Percentiles rank a stretch among this genome's conserved stretches.
phyloP scores from a whole-genome alignment of 768 basidiomycete species.

The Leccinum arenicola region DNA sequence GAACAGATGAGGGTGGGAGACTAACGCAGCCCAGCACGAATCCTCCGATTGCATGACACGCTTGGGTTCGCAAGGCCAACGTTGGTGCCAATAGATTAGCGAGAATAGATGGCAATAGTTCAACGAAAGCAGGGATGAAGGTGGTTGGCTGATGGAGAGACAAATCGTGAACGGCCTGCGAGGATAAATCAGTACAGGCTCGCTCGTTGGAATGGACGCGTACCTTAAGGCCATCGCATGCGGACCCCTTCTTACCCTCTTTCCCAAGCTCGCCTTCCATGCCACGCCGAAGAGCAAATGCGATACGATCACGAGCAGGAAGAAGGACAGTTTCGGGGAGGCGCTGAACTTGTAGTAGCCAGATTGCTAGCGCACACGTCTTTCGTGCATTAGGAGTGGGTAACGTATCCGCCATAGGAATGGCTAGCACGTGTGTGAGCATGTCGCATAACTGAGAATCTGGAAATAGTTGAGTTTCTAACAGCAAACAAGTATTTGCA shows the following conservation, averaged over 20 bases:
- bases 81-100: constrained; percentile 62
- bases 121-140: constrained; percentile 66
- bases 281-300: constrained; percentile 69
- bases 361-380: constrained; percentile 75
- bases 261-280: constrained; percentile 84
- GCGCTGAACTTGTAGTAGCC: constrained; percentile 69
- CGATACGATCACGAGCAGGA: constrained; percentile 65
- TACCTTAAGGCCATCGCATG: constrained; percentile 76
- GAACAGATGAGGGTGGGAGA: constrained; percentile 46
- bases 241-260: constrained; percentile 85
- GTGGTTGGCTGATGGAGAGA: constrained; percentile 57
- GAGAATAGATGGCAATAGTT: constrained; percentile 60
- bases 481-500: constrained; percentile 4
- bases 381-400: constrained; percentile 87
- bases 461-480: constrained; percentile 26
- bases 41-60: constrained; percentile 73
- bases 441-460: constrained; percentile 59
- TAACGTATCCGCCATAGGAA: constrained; percentile 64
- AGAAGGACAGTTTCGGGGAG: constrained; percentile 59
- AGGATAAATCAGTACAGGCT: constrained; percentile 10
- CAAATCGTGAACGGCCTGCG: constrained; percentile 71
- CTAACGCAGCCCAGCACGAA: constrained; percentile 53
- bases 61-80: constrained; percentile 62
- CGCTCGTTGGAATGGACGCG: constrained; percentile 14
- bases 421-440: constrained; percentile 62